These are phyloP conservation scores for Xylaria bambusicola DNA, from an alignment of 495 filamentous ascomycete species.

Conservation along the genomic window DNA sequence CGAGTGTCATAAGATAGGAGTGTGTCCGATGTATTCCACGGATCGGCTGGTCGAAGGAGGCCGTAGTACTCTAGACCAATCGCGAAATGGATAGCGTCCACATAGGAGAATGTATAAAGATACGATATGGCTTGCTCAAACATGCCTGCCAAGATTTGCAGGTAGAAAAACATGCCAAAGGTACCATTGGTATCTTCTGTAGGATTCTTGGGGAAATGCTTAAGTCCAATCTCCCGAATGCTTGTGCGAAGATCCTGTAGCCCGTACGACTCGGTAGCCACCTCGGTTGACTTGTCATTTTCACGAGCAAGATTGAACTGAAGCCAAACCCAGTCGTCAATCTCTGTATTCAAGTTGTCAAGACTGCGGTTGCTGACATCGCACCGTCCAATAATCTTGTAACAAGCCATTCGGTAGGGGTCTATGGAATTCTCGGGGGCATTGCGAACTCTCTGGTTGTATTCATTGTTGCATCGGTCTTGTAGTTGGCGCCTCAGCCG, in stretches of 20 bases:
- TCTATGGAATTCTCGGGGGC: conserved; percentile 86
- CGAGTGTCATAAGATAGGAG: conserved; percentile 70
- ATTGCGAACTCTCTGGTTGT: conserved; percentile 77
- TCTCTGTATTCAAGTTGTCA: conserved; percentile 74
- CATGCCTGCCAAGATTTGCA: conserved; percentile 87
- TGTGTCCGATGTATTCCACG: conserved; percentile 66
- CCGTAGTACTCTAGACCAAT: conserved; percentile 90
- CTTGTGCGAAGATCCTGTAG: conserved; percentile 82
- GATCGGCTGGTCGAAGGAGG: conserved; percentile 79
- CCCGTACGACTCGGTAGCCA: conserved; percentile 84
- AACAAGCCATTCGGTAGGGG: conserved; percentile 95
- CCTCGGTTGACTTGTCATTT: conserved; percentile 76
- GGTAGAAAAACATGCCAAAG: conserved; percentile 88
- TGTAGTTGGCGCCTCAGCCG: conserved; percentile 75
- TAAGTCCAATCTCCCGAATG: conserved; percentile 82
- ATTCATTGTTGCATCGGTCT: conserved; percentile 84
- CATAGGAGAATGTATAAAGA: conserved; percentile 83
- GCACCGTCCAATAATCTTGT: conserved; percentile 95
- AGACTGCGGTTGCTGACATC: conserved; percentile 79
- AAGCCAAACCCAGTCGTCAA: conserved; percentile 97
- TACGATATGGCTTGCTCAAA: conserved; percentile 93
- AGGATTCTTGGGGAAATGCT: conserved; percentile 75
- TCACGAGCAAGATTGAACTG: conserved; percentile 92
- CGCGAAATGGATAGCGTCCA: conserved; percentile 92
- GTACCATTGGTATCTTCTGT: conserved; percentile 68